A percentile compares a stretch with the other conserved stretches of the same genome.
phyloP scores from a whole-genome alignment of 2,329 filamentous ascomycete species.

The Colletotrichum falcatum region DNA sequence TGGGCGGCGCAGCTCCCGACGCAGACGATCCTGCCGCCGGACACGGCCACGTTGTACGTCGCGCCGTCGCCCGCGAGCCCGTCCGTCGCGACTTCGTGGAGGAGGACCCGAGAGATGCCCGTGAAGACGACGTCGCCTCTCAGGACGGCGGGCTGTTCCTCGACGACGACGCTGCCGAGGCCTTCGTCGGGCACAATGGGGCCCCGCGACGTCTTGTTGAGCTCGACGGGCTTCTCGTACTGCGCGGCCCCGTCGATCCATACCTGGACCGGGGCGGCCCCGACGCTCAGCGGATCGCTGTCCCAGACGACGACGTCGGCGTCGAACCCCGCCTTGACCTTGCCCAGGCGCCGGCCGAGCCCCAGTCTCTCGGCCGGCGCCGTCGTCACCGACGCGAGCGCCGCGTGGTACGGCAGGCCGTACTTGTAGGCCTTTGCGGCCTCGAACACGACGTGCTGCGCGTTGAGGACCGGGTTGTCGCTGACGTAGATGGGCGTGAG shows the following conservation, averaged over 20 bases:
- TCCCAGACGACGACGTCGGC: conserved; percentile 74
- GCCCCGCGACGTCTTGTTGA: conserved; percentile 60
- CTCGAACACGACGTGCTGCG: conserved; percentile 76
- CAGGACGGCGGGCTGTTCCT: conserved; percentile 53
- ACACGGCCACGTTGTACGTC: conserved; percentile 62
- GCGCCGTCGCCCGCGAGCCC: conserved; percentile 47
- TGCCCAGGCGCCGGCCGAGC: conserved; percentile 68
- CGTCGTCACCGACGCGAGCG: conserved; percentile 68
- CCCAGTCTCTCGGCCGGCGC: conserved; percentile 70
- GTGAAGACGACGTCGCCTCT: conserved; percentile 63
- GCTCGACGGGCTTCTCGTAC: conserved; percentile 64
- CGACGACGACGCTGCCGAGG: conserved; percentile 54
- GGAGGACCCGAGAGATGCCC: conserved; percentile 63
- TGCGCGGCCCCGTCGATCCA: conserved; percentile 74
- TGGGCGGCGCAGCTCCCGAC: conserved; percentile 64
- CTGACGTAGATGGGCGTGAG: conserved; percentile 75
- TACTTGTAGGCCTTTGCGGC: conserved; percentile 71
- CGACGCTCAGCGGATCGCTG: conserved; percentile 71
- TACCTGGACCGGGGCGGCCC: conserved; percentile 69
- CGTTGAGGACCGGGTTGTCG: conserved; percentile 77
- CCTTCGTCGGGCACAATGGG: conserved; percentile 54
- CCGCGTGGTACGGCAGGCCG: conserved; percentile 70
- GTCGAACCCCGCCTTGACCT: conserved; percentile 71
- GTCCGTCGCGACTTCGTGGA: conserved; percentile 57
- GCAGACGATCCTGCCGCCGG: conserved; percentile 67